Percentiles rank a stretch among this genome's conserved stretches.
Evolutionary conservation across 2,329 filamentous ascomycete species (phyloP).

Genomic region (Fusarium armeniacum): DNA sequence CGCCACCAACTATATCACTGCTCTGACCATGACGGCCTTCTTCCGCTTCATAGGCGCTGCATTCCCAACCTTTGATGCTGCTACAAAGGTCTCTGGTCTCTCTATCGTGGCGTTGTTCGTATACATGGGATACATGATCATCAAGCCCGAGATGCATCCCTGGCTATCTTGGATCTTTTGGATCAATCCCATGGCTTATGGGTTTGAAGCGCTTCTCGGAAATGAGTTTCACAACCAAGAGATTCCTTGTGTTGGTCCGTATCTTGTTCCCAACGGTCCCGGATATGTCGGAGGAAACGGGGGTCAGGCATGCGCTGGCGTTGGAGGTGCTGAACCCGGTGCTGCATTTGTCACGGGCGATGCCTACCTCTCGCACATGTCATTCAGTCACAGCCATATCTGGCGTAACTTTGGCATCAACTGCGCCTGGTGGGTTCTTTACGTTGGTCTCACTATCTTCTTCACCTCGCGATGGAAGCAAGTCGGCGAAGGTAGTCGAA

Average conservation of each 20-base stretch:
- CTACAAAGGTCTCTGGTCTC: slow-evolving; percentile 69
- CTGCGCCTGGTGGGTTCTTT: slow-evolving; percentile 73
- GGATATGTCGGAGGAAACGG: slow-evolving; percentile 58
- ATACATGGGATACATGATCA: slow-evolving; percentile 75
- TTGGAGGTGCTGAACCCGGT: slow-evolving; percentile 67
- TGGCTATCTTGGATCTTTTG: slow-evolving; percentile 75
- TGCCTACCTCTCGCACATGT: slow-evolving; percentile 67
- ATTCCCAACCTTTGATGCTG: slow-evolving; percentile 69
- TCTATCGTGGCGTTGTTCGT: slow-evolving; percentile 66
- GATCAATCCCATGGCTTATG: slow-evolving; percentile 77
- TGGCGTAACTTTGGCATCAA: slow-evolving; percentile 74
- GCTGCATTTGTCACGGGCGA: slow-evolving; percentile 67
- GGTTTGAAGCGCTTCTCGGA: slow-evolving; percentile 75
- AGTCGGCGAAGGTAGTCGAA: slow-evolving; percentile 65
- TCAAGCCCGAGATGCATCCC: slow-evolving; percentile 71
- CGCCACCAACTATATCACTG: slow-evolving; percentile 54
- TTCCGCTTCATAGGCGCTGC: slow-evolving; percentile 70
- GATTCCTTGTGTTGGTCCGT: slow-evolving; percentile 64
- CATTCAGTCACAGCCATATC: slow-evolving; percentile 65
- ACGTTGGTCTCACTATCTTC: slow-evolving; percentile 69
- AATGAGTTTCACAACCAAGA: slow-evolving; percentile 76
- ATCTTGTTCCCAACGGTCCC: slow-evolving; percentile 65
- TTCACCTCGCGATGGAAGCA: slow-evolving; percentile 70
- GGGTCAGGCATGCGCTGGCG: slow-evolving; percentile 68
- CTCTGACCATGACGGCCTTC: slow-evolving; percentile 67